Evolutionary conservation across 306 rosid species (phyloP), one percentile per base, ranked within the genome.

Genomic region (Ormosia semicastrata): DNA sequence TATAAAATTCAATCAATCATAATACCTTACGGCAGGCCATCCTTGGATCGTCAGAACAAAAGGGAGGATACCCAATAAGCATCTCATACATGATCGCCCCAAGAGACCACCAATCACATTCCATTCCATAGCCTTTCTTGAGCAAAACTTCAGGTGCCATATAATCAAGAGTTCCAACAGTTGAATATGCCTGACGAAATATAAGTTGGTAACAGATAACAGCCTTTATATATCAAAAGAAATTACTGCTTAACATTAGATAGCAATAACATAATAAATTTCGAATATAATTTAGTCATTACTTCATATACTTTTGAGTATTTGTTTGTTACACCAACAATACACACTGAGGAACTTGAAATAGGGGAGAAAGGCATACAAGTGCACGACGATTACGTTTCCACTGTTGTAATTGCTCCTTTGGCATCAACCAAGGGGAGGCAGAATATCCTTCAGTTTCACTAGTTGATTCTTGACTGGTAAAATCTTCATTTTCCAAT

Each of bases 31-130:
- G 98, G 85, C 95, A 96, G 78, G 99, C 90, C 64, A 93, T 92
- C 87, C 99, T 96, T 78, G 99, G 99, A 87, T 96, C 99, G 7
- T 96, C 99, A 73, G 99, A 93, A 88, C 94, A 93, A 86, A 96
- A 96, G 65, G 99, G 99, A 75, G 99, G 98, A 88, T 93, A 96
- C 24, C 99, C 99, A 18, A 91, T 85, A 73, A 96, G 94, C 99
- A 96, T 96, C 91, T 96, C 99, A 57, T 93, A 96, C 99, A 96
- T 81, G 86, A 96, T 96, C 40, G 99, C 98, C 77, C 99, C 99
- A 75, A 96, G 89, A 24, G 99, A 96, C 99, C 99, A 96, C 99
- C 99, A 96, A 88, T 96, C 99, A 81, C 99, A 96, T 86, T 96
- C 99, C 17, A 96, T 92, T 80, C 97, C 99, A 77, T 93, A 96